A percentile compares a stretch with the other conserved stretches of the same genome.
Evolutionary conservation across 495 filamentous ascomycete genomes (phyloP).

Genomic region (Lasiosphaeris hirsuta): DNA sequence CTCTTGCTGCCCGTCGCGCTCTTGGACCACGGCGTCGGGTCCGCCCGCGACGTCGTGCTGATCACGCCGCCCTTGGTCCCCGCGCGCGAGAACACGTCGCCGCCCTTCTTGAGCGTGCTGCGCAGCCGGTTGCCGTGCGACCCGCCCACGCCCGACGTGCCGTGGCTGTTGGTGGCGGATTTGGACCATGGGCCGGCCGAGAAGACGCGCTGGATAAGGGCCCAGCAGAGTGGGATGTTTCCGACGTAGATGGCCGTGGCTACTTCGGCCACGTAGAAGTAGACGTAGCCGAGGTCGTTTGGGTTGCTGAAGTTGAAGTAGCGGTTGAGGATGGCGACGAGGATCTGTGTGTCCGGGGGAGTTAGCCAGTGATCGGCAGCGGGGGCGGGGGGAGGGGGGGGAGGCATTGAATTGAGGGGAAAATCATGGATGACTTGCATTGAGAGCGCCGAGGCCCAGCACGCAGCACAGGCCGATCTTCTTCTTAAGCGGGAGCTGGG

Average conservation of each 20-base stretch:
- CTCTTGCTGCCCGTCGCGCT: no score
- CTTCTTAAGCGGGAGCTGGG: slow-evolving; percentile 37
- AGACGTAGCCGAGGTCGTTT: slow-evolving; percentile 41
- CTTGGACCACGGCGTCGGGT: no score
- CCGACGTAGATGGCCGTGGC: slow-evolving; percentile 45
- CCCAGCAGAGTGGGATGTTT: slow-evolving; percentile 49
- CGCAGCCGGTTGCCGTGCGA: no score
- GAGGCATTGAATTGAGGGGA: no score
- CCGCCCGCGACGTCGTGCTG: no score
- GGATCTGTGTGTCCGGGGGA: slow-evolving; percentile 37
- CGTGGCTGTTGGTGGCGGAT: no score
- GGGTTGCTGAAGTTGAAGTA: slow-evolving; percentile 44
- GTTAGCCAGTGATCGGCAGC: not conserved
- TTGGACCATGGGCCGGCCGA: no score
- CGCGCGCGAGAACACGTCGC: no score
- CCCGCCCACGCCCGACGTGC: no score
- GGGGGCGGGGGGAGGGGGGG: no score
- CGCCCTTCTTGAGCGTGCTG: no score
- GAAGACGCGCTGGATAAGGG: slow-evolving; percentile 8
- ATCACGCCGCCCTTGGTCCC: no score
- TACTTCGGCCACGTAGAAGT: slow-evolving; percentile 50
- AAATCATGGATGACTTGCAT: not conserved
- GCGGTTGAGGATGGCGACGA: slow-evolving; percentile 46
- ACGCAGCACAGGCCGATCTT: slow-evolving; percentile 41
- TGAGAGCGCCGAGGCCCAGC: slow-evolving; percentile 39